These are phyloP conservation scores for Saccharomyces jurei DNA, from an alignment of 805 yeast genomes.

Conservation along the genomic window DNA sequence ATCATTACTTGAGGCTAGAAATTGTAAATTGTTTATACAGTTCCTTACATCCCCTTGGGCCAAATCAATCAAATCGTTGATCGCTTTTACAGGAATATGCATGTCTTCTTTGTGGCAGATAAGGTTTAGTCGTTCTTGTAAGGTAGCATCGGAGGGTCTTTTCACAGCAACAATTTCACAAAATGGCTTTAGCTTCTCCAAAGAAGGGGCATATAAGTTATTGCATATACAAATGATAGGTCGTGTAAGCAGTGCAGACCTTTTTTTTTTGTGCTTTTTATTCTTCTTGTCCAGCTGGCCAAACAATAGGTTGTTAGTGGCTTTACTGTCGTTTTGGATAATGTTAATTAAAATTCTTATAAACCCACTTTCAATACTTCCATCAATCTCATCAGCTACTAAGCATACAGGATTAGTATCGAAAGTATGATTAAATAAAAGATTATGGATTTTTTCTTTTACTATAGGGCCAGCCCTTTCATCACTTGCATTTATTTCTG, in stretches of 20 bases:
- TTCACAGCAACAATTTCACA: conserved; percentile 66
- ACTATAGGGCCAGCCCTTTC: conserved; percentile 58
- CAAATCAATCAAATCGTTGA: conserved; percentile 59
- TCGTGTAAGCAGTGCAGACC: conserved; percentile 46
- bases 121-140: conserved; percentile 40
- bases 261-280: conserved; percentile 29
- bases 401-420: conserved; percentile 72
- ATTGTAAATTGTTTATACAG: conserved; percentile 77
- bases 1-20: conserved; percentile 28
- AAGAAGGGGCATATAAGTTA: conserved; percentile 66
- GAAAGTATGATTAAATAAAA: conserved; percentile 57
- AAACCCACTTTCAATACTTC: conserved; percentile 60
- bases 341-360: conserved; percentile 52
- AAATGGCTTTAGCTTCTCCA: conserved; percentile 64
- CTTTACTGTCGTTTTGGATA: conserved; percentile 47
- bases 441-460: conserved; percentile 48
- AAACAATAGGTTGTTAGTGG: conserved; percentile 28
- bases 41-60: conserved; percentile 82
- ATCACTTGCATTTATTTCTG: conserved; percentile 83
- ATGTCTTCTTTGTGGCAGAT: conserved; percentile 52
- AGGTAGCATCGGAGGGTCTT: conserved; percentile 44
- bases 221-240: conserved; percentile 93
- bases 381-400: conserved; percentile 85
- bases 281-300: conserved; percentile 4
- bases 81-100: conserved; percentile 37